A percentile compares a stretch with the other conserved stretches of the same genome.
phyloP scores from a whole-genome alignment of 495 filamentous ascomycete genomes.

The Cercophora sp. region DNA sequence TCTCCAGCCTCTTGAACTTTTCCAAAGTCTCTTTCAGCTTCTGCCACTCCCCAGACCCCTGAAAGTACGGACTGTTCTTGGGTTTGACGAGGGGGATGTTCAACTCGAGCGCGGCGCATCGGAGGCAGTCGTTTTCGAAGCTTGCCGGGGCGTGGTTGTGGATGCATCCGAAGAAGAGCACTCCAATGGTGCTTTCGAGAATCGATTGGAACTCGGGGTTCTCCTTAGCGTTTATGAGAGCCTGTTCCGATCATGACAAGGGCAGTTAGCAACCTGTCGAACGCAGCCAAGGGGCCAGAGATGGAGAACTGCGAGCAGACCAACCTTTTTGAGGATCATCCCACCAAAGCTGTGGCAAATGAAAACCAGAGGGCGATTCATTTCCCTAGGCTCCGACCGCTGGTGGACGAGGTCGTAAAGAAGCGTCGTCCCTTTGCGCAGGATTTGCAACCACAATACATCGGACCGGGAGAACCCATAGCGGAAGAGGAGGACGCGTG shows the following conservation, averaged over 20 bases:
- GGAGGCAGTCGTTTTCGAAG: background rate
- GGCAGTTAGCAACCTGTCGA: background rate
- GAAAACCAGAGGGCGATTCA: background rate
- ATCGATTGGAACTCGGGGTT: background rate
- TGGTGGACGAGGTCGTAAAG: background rate
- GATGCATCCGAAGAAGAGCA: slow-evolving; percentile 3
- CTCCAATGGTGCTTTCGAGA: slow-evolving; percentile 1
- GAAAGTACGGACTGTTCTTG: background rate
- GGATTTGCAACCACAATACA: slow-evolving; percentile 1
- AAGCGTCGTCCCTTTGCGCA: background rate
- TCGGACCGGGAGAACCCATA: background rate
- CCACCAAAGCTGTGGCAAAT: slow-evolving; percentile 1
- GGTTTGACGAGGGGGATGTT: slow-evolving; percentile 1
- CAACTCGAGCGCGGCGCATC: background rate
- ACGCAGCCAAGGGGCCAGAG: background rate
- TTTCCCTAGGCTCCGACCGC: background rate
- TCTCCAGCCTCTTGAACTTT: background rate
- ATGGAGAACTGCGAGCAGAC: background rate
- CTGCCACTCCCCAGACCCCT: background rate
- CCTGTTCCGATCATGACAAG: background rate
- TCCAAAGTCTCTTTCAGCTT: background rate
- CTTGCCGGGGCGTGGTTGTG: slow-evolving; percentile 1
- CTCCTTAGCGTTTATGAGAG: background rate
- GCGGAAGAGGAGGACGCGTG: background rate
- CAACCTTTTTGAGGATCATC: slow-evolving; percentile 1